Conservation (phyloP, 116 monocot genomes). For the Zostera marina region DNA sequence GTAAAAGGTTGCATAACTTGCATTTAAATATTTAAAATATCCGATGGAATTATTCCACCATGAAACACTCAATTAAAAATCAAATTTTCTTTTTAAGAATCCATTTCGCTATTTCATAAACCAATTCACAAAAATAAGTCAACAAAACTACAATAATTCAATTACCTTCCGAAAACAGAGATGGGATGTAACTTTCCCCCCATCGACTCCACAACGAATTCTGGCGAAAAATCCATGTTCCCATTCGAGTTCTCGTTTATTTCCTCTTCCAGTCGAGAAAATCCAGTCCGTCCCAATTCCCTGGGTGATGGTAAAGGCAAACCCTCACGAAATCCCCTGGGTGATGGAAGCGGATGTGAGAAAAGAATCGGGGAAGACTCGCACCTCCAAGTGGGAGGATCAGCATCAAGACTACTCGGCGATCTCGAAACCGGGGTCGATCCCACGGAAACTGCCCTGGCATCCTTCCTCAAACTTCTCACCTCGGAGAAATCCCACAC, state of each 20-base stretch:
- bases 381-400: not conserved
- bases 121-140: too few species aligned
- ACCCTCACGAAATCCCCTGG: not conserved
- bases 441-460: not conserved
- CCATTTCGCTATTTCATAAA: too few species aligned
- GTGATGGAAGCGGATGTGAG: slow-evolving; percentile 41
- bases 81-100: too few species aligned
- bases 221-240: too few species aligned
- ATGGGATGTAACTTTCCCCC: not conserved
- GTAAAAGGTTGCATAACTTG: too few species aligned
- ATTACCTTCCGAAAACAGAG: not conserved
- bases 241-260: too few species aligned
- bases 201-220: not conserved
- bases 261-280: not conserved
- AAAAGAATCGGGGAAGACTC: slow-evolving; percentile 3
- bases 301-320: slow-evolving; percentile 1
- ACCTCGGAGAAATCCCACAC: not conserved
- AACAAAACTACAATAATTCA: too few species aligned
- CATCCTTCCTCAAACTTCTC: not conserved
- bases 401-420: slow-evolving; percentile 1
- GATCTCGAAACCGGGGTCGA: slow-evolving; percentile 14
- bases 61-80: too few species aligned
- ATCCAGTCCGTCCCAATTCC: not conserved
- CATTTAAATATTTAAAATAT: too few species aligned
- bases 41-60: too few species aligned